These are phyloP conservation scores for Alternaria sp. DNA, from an alignment of 2,329 filamentous ascomycete species.

Conservation along the genomic window DNA sequence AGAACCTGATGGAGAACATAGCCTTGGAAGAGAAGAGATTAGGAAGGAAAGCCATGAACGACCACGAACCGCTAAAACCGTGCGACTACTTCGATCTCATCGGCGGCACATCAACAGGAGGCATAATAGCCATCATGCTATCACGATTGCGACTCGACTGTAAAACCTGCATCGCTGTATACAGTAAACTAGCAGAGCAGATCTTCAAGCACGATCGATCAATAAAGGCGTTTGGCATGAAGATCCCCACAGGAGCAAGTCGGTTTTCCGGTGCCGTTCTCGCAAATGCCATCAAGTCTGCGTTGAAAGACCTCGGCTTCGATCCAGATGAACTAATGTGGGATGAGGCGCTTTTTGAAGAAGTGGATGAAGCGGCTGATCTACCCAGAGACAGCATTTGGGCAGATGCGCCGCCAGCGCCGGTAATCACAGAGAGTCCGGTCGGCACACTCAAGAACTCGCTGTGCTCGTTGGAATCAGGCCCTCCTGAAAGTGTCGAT, in stretches of 20 bases:
- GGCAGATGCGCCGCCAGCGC: slow-evolving; percentile 31
- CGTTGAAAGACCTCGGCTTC: slow-evolving; percentile 42
- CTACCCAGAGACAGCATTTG: slow-evolving; percentile 44
- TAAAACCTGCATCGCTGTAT: slow-evolving; percentile 47
- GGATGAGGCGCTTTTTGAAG: slow-evolving; percentile 50
- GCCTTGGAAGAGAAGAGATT: slow-evolving; percentile 47
- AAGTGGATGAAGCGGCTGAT: slow-evolving; percentile 34
- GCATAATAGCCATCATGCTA: slow-evolving; percentile 50
- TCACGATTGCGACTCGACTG: slow-evolving; percentile 48
- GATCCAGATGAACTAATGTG: slow-evolving; percentile 48
- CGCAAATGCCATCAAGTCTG: slow-evolving; percentile 45
- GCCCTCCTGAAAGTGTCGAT: slow-evolving; percentile 5
- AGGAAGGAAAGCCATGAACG: slow-evolving; percentile 31
- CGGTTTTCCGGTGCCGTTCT: slow-evolving; percentile 47
- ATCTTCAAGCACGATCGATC: slow-evolving; percentile 50
- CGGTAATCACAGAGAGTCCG: slow-evolving; percentile 37
- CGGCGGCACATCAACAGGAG: slow-evolving; percentile 49
- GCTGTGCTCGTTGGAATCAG: slow-evolving; percentile 14
- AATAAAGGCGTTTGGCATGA: slow-evolving; percentile 42
- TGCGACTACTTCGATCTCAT: slow-evolving; percentile 52
- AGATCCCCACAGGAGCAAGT: slow-evolving; percentile 44
- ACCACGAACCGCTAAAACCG: slow-evolving; percentile 41
- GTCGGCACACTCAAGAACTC: slow-evolving; percentile 27
- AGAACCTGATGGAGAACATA: slow-evolving; percentile 50
- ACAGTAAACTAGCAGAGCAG: slow-evolving; percentile 43